Base-by-base conservation (phyloP, 305 asterid genomes). In the Rubia peregrina region DNA sequence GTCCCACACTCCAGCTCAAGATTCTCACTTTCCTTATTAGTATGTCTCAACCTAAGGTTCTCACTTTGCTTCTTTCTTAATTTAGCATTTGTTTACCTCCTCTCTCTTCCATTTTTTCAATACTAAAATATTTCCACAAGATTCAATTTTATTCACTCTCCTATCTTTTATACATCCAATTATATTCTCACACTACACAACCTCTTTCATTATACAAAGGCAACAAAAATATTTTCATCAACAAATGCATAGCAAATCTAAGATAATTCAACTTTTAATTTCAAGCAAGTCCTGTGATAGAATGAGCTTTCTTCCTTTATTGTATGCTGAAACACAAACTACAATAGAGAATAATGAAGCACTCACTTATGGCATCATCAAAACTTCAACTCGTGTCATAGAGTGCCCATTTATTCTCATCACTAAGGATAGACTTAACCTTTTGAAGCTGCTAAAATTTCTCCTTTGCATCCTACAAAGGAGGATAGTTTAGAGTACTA, bases 351-450 rank as follows among this genome's bases (percentile, higher is more conserved):
- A 66, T 48, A 40, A 65, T 17, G 16, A 67, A 24, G 17, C 7
- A 64, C 69, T 30, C 68, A 89, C 98, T 93, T 81, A 90, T 97
- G 71, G 83, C 92, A 84, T 93, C 97, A 78, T 93, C 96, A 79
- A 88, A 86, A 83, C 96, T 88, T 59, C 98, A 97, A 79, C 97
- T 91, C 82, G 90, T 89, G 74, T 93, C 98, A 84, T 93, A 93
- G 26, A 93, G 85, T 71, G 97, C 94, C 69, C 98, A 91, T 71
- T 93, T 93, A 76, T 90, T 96, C 75, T 85, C 96, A 61, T 93
- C 98, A 19, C 97, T 96, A 64, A 93, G 96, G 69, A 93, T 79
- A 53, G 98, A 82, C 59, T 90, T 90, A 73, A 93, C 96, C 84
- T 89, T 90, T 76, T 93, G 98, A 80, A 93, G 83, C 83, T 89